These are phyloP conservation scores for Pyrenula aspistea DNA, from an alignment of 495 filamentous ascomycete species.

Conservation along the genomic window DNA sequence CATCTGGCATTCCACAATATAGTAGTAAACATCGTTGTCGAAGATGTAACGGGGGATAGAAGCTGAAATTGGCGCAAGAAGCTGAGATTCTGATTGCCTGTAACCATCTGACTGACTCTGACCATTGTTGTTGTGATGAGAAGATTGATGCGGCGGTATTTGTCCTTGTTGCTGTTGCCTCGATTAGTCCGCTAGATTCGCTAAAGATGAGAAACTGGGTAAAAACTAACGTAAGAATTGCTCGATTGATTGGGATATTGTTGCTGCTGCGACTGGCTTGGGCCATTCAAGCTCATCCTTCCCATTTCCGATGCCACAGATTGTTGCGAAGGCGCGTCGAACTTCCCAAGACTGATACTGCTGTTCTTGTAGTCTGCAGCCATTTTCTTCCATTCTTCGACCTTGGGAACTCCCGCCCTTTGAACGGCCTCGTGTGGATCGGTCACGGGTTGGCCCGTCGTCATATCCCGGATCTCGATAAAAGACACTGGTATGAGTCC, in stretches of 20 bases:
- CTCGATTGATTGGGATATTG: constrained; percentile 24
- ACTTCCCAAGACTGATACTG: constrained; percentile 88
- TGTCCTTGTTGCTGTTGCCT: constrained; percentile 27
- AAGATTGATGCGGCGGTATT: constrained; percentile 23
- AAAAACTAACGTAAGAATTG: constrained; percentile 35
- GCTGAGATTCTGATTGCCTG: constrained; percentile 18
- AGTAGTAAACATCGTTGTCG: constrained; percentile 97
- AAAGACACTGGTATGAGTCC: constrained; percentile 95
- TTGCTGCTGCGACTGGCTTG: background rate
- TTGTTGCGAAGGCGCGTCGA: constrained; percentile 46
- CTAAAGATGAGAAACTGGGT: constrained; percentile 3
- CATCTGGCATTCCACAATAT: constrained; percentile 83
- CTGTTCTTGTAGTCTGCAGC: constrained; percentile 98
- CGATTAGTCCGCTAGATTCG: constrained; percentile 1
- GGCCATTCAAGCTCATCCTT: constrained; percentile 53
- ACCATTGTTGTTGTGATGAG: constrained; percentile 30
- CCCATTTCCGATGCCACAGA: constrained; percentile 61
- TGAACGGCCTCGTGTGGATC: constrained; percentile 81
- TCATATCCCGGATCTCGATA: constrained; percentile 93
- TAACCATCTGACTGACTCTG: constrained; percentile 16
- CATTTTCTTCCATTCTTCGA: constrained; percentile 99
- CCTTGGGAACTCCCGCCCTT: constrained; percentile 85
- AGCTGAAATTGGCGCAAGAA: constrained; percentile 55
- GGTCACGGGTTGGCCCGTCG: constrained; percentile 64
- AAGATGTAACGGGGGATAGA: constrained; percentile 90